Evolutionary conservation across 768 basidiomycete genomes (phyloP).

Genomic region (Amanita muscaria): DNA sequence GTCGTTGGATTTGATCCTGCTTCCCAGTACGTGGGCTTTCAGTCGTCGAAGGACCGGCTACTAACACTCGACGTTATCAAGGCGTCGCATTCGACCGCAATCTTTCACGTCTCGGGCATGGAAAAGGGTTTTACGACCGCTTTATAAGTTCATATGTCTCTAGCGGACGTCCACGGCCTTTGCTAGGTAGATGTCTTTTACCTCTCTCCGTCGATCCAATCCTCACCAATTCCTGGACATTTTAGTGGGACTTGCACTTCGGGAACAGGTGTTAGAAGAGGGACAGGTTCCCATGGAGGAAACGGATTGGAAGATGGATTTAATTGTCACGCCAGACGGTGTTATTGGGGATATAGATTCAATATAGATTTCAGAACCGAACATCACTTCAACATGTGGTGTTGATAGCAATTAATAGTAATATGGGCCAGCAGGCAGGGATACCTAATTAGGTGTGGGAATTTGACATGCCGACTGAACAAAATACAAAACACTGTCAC

Average conservation of each 20-base stretch:
- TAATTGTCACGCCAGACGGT: slow-evolving; percentile 39
- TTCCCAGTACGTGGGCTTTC: slow-evolving; percentile 50
- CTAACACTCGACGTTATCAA: slow-evolving; percentile 20
- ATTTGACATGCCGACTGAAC: slow-evolving; percentile 4
- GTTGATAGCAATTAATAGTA: neutral
- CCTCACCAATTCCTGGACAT: too few species aligned
- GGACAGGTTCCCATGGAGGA: slow-evolving; percentile 43
- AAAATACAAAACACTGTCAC: slow-evolving; percentile 7
- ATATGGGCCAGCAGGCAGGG: neutral
- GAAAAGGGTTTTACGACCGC: slow-evolving; percentile 77
- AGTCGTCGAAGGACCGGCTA: too few species aligned
- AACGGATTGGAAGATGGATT: slow-evolving; percentile 58
- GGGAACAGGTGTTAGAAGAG: slow-evolving; percentile 51
- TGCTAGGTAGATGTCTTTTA: slow-evolving; percentile 54
- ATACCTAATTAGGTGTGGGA: slow-evolving; percentile 1
- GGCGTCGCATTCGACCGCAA: slow-evolving; percentile 70
- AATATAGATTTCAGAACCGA: too few species aligned
- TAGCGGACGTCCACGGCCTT: slow-evolving; percentile 35
- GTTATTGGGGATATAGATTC: slow-evolving; percentile 11
- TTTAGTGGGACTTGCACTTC: slow-evolving; percentile 55
- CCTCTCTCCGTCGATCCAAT: too few species aligned
- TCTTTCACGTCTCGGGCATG: slow-evolving; percentile 66
- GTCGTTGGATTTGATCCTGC: slow-evolving; percentile 52
- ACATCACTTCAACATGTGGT: neutral
- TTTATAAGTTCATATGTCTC: slow-evolving; percentile 52